Percentiles rank a stretch among this genome's conserved stretches.
Evolutionary conservation across 345 rosid genomes (phyloP).

Genomic region (Raphanus raphanistrum): DNA sequence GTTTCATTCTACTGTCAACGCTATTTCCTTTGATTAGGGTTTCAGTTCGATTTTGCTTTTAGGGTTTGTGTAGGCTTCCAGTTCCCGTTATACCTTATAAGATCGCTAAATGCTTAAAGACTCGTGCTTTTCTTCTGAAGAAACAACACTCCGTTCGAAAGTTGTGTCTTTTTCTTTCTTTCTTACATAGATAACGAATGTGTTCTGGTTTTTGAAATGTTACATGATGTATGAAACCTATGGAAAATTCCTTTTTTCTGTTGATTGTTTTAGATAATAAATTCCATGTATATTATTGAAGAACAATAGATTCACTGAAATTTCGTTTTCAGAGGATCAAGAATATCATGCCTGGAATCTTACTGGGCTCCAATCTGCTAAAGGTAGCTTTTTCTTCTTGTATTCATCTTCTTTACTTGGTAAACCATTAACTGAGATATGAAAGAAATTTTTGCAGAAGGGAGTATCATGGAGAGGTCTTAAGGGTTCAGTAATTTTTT

Average conservation of each 20-base stretch:
- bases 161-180: background rate
- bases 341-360: conserved; percentile 4
- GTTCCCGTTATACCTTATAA: background rate
- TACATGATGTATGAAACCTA: background rate
- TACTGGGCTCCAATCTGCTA: background rate
- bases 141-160: background rate
- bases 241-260: background rate
- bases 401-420: background rate
- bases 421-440: background rate
- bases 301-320: background rate
- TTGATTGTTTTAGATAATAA: background rate
- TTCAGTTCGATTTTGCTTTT: background rate
- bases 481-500: background rate
- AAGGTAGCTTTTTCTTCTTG: background rate
- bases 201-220: background rate
- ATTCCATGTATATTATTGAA: background rate
- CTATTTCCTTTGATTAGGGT: background rate
- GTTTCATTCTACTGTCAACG: background rate
- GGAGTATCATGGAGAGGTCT: conserved; percentile 10
- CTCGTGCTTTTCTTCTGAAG: background rate
- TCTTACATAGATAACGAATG: background rate
- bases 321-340: background rate
- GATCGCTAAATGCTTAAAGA: background rate
- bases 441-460: background rate
- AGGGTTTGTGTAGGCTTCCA: background rate